These are phyloP conservation scores for Spathaspora hagerdaliae DNA, from an alignment of 805 yeast species.

Conservation along the genomic window DNA sequence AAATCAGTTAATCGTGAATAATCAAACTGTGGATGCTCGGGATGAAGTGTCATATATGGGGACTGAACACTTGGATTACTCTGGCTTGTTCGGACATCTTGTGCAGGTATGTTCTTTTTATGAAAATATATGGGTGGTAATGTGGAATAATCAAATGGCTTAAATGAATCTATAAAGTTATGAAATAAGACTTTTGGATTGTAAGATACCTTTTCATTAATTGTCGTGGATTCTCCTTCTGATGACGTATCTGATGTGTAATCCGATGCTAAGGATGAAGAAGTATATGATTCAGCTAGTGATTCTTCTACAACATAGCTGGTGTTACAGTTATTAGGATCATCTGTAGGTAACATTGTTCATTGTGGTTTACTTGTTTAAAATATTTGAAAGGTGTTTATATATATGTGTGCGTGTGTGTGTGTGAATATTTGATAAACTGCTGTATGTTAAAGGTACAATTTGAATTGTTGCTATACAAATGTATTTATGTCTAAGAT, in stretches of 20 bases:
- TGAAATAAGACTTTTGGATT: conserved; percentile 1
- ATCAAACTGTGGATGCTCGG: conserved; percentile 23
- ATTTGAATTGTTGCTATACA: no score
- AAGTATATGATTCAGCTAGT: background rate
- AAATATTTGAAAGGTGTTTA: no score
- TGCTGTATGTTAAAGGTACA: no score
- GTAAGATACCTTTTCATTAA: background rate
- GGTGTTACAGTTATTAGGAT: no score
- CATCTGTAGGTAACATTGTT: no score
- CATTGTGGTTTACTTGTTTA: no score
- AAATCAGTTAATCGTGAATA: conserved; percentile 21
- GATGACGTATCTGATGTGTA: background rate
- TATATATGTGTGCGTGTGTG: no score
- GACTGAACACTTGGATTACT: conserved; percentile 1
- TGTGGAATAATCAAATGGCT: conserved; percentile 23
- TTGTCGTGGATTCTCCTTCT: background rate
- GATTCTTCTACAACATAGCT: no score
- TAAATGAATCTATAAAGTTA: conserved; percentile 19
- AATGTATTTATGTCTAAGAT: no score
- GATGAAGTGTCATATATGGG: conserved; percentile 6
- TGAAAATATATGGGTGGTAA: conserved; percentile 9
- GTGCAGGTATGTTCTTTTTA: background rate
- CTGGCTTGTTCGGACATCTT: background rate
- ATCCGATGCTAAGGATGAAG: background rate
- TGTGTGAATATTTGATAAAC: no score